Evolutionary conservation across 768 basidiomycete species (phyloP).

Genomic region (Royoungia palumana): DNA sequence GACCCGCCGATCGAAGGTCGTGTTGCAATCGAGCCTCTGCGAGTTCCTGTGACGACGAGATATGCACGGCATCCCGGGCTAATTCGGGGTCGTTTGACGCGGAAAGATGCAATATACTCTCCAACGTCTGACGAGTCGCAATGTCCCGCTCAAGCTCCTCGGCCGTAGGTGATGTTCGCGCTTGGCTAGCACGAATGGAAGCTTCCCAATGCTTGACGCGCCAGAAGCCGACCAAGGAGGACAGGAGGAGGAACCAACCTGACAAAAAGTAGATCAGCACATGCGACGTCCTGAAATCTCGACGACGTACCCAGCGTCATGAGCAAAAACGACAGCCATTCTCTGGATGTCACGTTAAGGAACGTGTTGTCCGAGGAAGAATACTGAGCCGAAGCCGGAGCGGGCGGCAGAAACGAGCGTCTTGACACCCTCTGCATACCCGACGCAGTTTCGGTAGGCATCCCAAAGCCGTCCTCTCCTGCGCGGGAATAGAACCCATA

Average conservation of each 20-base stretch:
- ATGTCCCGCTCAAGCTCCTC: conserved; percentile 53
- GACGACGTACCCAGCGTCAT: conserved; percentile 72
- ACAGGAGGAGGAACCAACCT: conserved; percentile 92
- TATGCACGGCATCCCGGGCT: conserved; percentile 5
- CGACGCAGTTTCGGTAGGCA: conserved; percentile 14
- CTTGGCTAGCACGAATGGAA: conserved; percentile 51
- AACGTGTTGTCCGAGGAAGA: conserved; percentile 9
- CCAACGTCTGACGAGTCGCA: conserved; percentile 48
- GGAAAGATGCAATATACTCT: conserved; percentile 49
- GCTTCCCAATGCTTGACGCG: conserved; percentile 83
- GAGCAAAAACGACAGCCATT: conserved; percentile 89
- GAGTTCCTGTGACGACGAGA: conserved; percentile 30
- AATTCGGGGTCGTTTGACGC: conserved; percentile 22
- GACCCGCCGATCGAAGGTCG: conserved; percentile 53
- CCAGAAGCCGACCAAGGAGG: conserved; percentile 78
- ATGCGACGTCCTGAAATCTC: neutral
- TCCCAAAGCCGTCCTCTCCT: conserved; percentile 29
- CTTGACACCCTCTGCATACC: conserved; percentile 12
- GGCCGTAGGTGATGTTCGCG: conserved; percentile 19
- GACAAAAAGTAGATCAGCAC: conserved; percentile 1
- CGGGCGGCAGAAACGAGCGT: conserved; percentile 24
- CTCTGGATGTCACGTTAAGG: conserved; percentile 53
- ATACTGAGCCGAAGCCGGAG: conserved; percentile 24
- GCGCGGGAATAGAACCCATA: conserved; percentile 75
- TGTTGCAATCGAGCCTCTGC: conserved; percentile 47